Evolutionary conservation across 2,329 filamentous ascomycete species (phyloP), one percentile per base, ranked within the genome.

Genomic region (Nigrospora oryzae): DNA sequence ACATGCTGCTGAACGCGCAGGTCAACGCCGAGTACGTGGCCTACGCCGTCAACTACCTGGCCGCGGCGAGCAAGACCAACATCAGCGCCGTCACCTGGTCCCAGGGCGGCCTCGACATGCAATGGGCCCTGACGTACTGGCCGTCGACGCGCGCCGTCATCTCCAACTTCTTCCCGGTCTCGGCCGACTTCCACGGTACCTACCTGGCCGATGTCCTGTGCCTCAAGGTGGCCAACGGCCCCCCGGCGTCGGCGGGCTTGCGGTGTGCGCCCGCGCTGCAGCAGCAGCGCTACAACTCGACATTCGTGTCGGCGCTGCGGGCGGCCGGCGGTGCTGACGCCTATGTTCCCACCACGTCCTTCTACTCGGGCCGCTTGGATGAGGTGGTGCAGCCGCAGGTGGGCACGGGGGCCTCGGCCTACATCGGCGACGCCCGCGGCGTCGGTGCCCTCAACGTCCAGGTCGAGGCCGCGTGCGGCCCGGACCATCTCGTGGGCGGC

Each of bases 81-180:
- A 55, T 60, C 17, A 50, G 55, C 14, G 63, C 69, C 16, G 57
- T 79, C n/a, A 66, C 64, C 13, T 80, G 71, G 73, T 77, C 73
- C 0, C 75, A 81, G 57, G 76, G 76, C 14, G 70, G 69, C 40
- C 58, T 80, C 2, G 62, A 74, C 46, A 63, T 69, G 0, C 77
- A 81, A 54, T 80, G 76, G 77, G 73, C 70, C 0, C 61, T 76
- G 49, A 78, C 77, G 50, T 79, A 76, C 62, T 79, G 71, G 71
- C 73, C 73, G 0, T 73, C 68, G 1, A 73, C 70, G 1, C 66
- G 68, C 4, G 13, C 14, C 3, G 58, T 62, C 1, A 65, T 72
- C 2, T 63, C 63, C n/a, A 69, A 79, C 54, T 69, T 75, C 54
- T 63, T 81, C 36, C 65, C 70, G 38, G 63, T 79, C 39, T 71